These are phyloP conservation scores for Kwoniella botswanensis DNA, from an alignment of 768 basidiomycete genomes.

Conservation along the genomic window DNA sequence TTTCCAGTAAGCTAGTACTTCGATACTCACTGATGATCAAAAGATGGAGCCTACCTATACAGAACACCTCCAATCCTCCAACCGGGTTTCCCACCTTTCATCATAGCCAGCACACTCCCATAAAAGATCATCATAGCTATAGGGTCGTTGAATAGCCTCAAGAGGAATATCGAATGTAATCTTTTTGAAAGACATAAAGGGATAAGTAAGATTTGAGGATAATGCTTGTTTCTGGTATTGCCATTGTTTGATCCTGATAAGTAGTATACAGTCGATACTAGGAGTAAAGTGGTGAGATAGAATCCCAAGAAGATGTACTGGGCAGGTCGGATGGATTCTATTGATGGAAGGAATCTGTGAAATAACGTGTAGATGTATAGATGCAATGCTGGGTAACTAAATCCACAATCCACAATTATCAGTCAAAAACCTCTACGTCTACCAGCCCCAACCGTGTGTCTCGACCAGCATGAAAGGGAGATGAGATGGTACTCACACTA, in stretches of 20 bases:
- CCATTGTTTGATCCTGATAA: slow-evolving; percentile 25
- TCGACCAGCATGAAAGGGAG: background rate
- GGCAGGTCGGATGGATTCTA: slow-evolving; percentile 64
- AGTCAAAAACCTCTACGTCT: background rate
- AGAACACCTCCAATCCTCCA: slow-evolving; percentile 60
- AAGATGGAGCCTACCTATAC: slow-evolving; percentile 76
- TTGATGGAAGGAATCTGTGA: slow-evolving; percentile 64
- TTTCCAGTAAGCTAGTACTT: no score
- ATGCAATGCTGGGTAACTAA: slow-evolving; percentile 93
- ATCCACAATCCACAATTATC: background rate
- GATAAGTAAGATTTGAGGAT: slow-evolving; percentile 58
- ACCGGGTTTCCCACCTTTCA: slow-evolving; percentile 65
- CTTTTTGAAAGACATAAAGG: slow-evolving; percentile 86
- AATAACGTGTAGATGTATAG: slow-evolving; percentile 79
- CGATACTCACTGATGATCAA: no score
- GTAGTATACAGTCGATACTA: slow-evolving; percentile 73
- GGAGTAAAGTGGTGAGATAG: slow-evolving; percentile 70
- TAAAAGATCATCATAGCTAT: slow-evolving; percentile 65
- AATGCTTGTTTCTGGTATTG: slow-evolving; percentile 60
- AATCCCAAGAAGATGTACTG: slow-evolving; percentile 79
- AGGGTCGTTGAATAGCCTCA: slow-evolving; percentile 94
- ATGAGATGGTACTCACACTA: slow-evolving; percentile 68
- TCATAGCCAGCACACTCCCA: slow-evolving; percentile 70
- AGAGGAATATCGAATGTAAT: slow-evolving; percentile 87
- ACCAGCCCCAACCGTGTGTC: no score